Percentiles rank a stretch among this genome's conserved stretches.
phyloP scores from a whole-genome alignment of 2,329 filamentous ascomycete genomes.

The Ascochyta pisi region DNA sequence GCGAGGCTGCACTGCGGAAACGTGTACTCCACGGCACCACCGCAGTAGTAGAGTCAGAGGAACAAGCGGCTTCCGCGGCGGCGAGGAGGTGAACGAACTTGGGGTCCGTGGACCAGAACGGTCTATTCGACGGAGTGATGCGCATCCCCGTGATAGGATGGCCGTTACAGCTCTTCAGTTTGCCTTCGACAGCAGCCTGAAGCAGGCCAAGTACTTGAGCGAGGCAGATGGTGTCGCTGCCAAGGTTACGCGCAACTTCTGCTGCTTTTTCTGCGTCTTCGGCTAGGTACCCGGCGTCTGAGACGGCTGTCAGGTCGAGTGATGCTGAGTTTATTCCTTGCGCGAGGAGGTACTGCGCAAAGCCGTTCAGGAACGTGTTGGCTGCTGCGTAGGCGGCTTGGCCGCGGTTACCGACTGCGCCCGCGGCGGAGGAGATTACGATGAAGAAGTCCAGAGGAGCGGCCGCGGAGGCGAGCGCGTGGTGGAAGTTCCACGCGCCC shows the following conservation, averaged over 20 bases:
- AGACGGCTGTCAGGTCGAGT: conserved; percentile 35
- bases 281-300: conserved; percentile 35
- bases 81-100: conserved; percentile 34
- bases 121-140: conserved; percentile 28
- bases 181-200: conserved; percentile 30
- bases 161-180: conserved; percentile 28
- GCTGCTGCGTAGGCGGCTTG: conserved; percentile 36
- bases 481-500: conserved; percentile 23
- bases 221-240: conserved; percentile 34
- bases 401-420: conserved; percentile 28
- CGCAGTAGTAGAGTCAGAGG: conserved; percentile 15
- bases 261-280: conserved; percentile 32
- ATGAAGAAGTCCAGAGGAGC: conserved; percentile 49
- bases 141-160: conserved; percentile 41
- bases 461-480: neutral
- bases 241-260: conserved; percentile 35
- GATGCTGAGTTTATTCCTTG: conserved; percentile 30
- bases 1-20: conserved; percentile 30
- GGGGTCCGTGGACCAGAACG: conserved; percentile 39
- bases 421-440: conserved; percentile 41
- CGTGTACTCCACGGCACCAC: conserved; percentile 31
- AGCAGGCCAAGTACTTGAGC: conserved; percentile 37
- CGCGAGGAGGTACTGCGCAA: conserved; percentile 29
- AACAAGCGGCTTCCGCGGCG: conserved; percentile 28
- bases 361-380: conserved; percentile 41